phyloP scores from a whole-genome alignment of 2,329 filamentous ascomycete genomes.

The Zarea fungicola region DNA sequence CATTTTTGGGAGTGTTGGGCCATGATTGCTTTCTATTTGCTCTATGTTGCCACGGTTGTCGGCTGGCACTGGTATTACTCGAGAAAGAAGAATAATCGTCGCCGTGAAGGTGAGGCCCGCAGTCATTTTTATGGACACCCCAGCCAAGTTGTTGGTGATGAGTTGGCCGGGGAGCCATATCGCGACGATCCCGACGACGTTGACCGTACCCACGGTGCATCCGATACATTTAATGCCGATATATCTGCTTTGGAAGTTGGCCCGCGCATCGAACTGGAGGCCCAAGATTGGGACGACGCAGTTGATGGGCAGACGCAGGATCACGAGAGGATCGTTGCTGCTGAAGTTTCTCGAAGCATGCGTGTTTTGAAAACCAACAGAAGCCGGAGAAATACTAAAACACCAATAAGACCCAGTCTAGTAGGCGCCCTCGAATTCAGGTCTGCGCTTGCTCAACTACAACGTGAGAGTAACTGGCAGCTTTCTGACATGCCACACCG shows the following conservation, averaged over 20 bases:
- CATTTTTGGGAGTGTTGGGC: slow-evolving; percentile 81
- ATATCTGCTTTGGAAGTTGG: slow-evolving; percentile 40
- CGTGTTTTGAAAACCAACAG: slow-evolving; percentile 67
- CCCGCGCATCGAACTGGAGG: slow-evolving; percentile 44
- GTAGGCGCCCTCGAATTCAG: slow-evolving; percentile 92
- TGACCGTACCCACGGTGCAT: slow-evolving; percentile 17
- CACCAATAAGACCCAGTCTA: slow-evolving; percentile 84
- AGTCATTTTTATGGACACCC: slow-evolving; percentile 61
- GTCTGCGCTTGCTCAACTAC: slow-evolving; percentile 80
- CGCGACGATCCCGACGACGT: slow-evolving; percentile 49
- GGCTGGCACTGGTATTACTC: slow-evolving; percentile 85
- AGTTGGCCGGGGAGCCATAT: slow-evolving; percentile 54
- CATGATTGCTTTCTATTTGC: slow-evolving; percentile 88
- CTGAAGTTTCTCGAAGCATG: slow-evolving; percentile 91
- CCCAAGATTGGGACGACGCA: slow-evolving; percentile 31
- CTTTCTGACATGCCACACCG: slow-evolving; percentile 63
- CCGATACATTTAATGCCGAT: slow-evolving; percentile 25
- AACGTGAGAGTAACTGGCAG: slow-evolving; percentile 72
- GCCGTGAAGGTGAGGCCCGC: slow-evolving; percentile 66
- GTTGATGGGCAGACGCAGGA: slow-evolving; percentile 44
- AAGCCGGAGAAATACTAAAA: slow-evolving; percentile 66
- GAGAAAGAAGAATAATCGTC: slow-evolving; percentile 52
- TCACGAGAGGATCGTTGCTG: slow-evolving; percentile 61
- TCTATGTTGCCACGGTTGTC: slow-evolving; percentile 86
- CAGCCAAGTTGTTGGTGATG: slow-evolving; percentile 46